phyloP scores from a whole-genome alignment of 345 rosid species.

The Pugionium dolabratum region DNA sequence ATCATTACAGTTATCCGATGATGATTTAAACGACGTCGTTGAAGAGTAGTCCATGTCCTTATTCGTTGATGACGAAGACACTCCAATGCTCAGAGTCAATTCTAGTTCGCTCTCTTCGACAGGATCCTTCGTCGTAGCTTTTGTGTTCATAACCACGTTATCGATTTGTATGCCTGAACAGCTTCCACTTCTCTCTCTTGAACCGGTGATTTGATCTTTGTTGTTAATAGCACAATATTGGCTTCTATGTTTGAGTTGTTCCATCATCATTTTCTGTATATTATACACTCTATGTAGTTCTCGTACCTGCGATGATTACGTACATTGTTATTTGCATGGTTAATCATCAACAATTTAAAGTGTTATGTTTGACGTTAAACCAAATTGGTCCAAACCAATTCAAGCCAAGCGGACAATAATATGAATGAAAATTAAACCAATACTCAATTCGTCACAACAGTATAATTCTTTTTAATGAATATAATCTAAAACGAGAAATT shows the following conservation, averaged over 20 bases:
- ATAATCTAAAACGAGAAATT: background rate
- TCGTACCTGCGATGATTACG: constrained; percentile 55
- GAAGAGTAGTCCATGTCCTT: constrained; percentile 40
- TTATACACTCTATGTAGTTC: constrained; percentile 80
- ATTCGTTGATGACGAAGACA: constrained; percentile 40
- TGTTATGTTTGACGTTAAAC: background rate
- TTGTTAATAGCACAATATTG: constrained; percentile 35
- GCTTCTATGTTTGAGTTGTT: constrained; percentile 53
- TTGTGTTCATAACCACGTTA: constrained; percentile 32
- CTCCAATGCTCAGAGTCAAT: constrained; percentile 71
- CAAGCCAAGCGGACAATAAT: background rate
- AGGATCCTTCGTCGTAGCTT: constrained; percentile 38
- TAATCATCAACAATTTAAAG: background rate
- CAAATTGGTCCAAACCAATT: background rate
- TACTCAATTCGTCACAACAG: background rate
- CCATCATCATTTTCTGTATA: constrained; percentile 71
- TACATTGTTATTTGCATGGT: constrained; percentile 4
- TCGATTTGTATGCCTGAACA: constrained; percentile 57
- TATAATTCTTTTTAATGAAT: background rate
- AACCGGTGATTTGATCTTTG: constrained; percentile 35
- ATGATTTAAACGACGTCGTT: constrained; percentile 40
- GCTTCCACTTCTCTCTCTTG: constrained; percentile 59
- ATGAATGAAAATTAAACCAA: background rate
- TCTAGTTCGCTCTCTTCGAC: constrained; percentile 59
- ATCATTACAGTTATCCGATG: constrained; percentile 44